Evolutionary conservation across 192 early-diverging fungal genomes (phyloP).

Genomic region (Mortierella hygrophila): DNA sequence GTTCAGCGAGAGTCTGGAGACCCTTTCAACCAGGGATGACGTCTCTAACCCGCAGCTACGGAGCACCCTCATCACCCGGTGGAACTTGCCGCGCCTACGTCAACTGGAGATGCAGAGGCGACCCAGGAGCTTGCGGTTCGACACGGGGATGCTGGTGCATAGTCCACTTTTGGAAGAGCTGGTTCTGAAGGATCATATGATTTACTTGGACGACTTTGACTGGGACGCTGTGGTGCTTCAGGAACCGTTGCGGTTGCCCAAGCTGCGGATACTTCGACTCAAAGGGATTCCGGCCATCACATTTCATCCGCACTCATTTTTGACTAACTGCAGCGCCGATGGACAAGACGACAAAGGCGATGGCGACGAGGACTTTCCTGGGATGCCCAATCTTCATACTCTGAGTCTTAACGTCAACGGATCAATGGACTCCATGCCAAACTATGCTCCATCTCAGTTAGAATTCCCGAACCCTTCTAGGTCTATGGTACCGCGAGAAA

Average conservation of each 20-base stretch:
- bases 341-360: background rate
- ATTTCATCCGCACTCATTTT: background rate
- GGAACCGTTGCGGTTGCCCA: background rate
- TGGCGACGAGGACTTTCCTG: background rate
- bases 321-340: background rate
- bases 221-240: background rate
- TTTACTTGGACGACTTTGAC: background rate
- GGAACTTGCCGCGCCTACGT: background rate
- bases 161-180: background rate
- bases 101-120: background rate
- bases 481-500: background rate
- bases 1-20: conserved; percentile 9
- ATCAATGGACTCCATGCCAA: background rate
- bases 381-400: background rate
- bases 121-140: background rate
- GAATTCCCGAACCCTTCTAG: background rate
- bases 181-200: background rate
- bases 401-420: background rate
- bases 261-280: conserved; percentile 8
- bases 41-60: background rate
- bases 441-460: background rate
- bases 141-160: background rate
- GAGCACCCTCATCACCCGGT: background rate
- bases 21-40: background rate
- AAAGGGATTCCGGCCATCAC: background rate